Evolutionary conservation across 257 asterid species (phyloP).

Genomic region (Jacaranda copaia): DNA sequence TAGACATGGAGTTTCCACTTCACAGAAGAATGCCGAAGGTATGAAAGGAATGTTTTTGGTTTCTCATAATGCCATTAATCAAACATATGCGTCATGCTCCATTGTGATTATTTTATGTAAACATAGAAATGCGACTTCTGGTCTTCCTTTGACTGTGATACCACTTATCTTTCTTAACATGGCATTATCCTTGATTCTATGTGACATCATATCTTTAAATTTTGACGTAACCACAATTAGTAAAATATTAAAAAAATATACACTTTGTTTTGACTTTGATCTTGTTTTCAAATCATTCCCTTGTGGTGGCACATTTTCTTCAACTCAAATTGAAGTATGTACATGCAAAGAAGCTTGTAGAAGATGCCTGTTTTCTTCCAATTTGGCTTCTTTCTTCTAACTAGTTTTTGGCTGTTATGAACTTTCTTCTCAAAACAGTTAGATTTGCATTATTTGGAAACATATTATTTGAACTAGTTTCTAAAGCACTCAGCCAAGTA

Average conservation of each 20-base stretch:
- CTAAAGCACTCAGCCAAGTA: no score
- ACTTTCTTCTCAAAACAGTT: no score
- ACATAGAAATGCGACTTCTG: not conserved
- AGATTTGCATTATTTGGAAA: no score
- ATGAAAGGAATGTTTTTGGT: not conserved
- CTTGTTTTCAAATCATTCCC: not conserved
- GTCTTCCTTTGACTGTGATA: not conserved
- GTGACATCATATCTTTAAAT: not conserved
- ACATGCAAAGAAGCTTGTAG: no score
- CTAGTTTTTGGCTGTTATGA: no score
- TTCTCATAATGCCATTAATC: not conserved
- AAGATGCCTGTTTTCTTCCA: no score
- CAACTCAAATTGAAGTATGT: no score
- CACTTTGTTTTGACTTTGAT: not conserved
- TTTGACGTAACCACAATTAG: not conserved
- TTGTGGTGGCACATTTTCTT: no score
- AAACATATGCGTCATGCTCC: no score
- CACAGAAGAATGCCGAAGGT: slow-evolving; percentile 51
- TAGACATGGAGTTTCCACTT: slow-evolving; percentile 30
- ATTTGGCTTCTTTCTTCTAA: no score
- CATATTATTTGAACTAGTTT: no score
- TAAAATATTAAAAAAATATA: not conserved
- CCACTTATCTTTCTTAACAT: not conserved
- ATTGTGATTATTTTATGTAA: not conserved
- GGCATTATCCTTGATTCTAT: not conserved